phyloP scores from a whole-genome alignment of 148 eudicot species.

The Mesembryanthemum crystallinum region DNA sequence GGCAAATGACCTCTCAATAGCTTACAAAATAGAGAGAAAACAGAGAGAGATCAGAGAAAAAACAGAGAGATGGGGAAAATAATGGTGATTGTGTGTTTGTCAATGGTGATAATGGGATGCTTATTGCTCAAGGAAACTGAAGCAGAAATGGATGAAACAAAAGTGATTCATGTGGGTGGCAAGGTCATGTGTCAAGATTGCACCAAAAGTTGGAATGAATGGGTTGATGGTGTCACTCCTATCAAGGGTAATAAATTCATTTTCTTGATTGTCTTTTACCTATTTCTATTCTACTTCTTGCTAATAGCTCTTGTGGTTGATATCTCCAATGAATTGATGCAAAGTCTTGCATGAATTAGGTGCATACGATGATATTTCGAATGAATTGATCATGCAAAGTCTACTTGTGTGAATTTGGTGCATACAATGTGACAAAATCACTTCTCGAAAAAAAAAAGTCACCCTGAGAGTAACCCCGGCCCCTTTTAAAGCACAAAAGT shows the following conservation, averaged over 20 bases:
- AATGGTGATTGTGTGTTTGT: neutral
- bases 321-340: no score
- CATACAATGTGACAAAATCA: no score
- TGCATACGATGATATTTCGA: no score
- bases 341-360: no score
- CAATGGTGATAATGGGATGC: conserved; percentile 20
- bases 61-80: neutral
- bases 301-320: no score
- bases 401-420: no score
- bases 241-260: conserved; percentile 42
- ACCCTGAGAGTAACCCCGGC: no score
- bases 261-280: neutral
- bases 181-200: conserved; percentile 78
- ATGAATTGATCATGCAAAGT: no score
- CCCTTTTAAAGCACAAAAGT: no score
- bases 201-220: conserved; percentile 54
- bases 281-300: neutral
- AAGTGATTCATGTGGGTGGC: conserved; percentile 62
- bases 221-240: conserved; percentile 56
- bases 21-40: no score
- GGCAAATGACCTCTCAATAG: neutral
- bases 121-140: conserved; percentile 6
- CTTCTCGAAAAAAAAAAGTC: no score
- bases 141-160: conserved; percentile 25
- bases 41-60: neutral